Conservation (phyloP, 345 rosid genomes). For the Boechera divaricarpa region DNA sequence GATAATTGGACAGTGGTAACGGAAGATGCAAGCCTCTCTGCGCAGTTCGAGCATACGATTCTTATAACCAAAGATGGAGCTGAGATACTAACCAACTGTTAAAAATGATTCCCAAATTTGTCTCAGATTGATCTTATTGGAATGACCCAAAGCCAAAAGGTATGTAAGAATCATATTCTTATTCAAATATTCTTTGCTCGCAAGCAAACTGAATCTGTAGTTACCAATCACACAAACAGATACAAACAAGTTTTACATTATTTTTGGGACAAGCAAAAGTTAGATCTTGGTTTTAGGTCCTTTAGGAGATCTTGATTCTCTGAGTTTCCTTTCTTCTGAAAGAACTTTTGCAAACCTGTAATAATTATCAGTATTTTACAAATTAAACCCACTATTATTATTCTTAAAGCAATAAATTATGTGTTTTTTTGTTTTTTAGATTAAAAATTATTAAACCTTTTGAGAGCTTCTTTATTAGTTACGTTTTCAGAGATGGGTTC, state of each 20-base stretch:
- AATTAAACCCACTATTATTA: background rate
- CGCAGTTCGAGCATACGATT: constrained; percentile 94
- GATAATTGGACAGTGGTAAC: constrained; percentile 95
- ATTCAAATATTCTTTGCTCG: constrained; percentile 28
- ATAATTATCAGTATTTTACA: background rate
- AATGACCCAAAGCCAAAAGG: constrained; percentile 17
- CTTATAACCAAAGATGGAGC: constrained; percentile 84
- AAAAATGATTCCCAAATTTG: constrained; percentile 19
- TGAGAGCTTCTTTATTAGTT: constrained; percentile 66
- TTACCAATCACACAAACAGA: constrained; percentile 22
- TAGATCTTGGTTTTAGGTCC: background rate
- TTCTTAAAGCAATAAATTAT: background rate
- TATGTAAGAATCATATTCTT: constrained; percentile 28
- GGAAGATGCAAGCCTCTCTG: constrained; percentile 86
- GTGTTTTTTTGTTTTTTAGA: background rate
- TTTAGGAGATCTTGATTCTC: constrained; percentile 51
- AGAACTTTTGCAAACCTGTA: constrained; percentile 66
- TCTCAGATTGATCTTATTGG: constrained; percentile 23
- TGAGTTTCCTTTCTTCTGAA: constrained; percentile 60
- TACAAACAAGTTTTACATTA: constrained; percentile 19
- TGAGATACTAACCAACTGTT: constrained; percentile 77
- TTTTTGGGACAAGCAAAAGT: background rate
- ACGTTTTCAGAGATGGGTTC: constrained; percentile 47
- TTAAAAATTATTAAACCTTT: constrained; percentile 37
- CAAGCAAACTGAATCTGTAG: constrained; percentile 13